Conservation (phyloP, 352 stramenopile genomes). For the Lagenidium sp. region DNA sequence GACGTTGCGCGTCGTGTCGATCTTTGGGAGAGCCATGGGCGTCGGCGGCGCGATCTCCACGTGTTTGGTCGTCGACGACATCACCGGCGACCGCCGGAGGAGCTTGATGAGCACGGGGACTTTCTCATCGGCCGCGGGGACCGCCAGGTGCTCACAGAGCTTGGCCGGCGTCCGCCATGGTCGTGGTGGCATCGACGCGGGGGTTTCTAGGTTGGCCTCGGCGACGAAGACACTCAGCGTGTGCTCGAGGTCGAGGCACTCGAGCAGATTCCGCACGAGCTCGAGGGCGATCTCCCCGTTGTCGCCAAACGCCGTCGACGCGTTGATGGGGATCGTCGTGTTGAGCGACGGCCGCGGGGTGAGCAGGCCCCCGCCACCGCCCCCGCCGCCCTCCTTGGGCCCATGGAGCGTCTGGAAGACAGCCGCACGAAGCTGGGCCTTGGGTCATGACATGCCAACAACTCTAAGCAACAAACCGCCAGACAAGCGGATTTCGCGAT, state of each 20-base stretch:
- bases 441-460: no score
- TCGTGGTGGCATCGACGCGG: neutral
- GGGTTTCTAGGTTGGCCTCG: constrained; percentile 20
- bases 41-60: no score
- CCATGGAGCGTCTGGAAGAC: constrained; percentile 77
- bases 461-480: no score
- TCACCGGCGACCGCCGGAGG: constrained; percentile 1
- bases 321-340: constrained; percentile 2
- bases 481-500: no score
- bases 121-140: neutral
- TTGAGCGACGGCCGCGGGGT: constrained; percentile 3
- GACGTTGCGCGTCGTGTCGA: neutral
- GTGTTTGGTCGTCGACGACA: neutral
- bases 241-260: constrained; percentile 51
- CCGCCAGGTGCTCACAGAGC: constrained; percentile 8
- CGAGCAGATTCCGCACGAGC: constrained; percentile 46
- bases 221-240: constrained; percentile 36
- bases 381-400: no score
- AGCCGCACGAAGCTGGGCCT: constrained; percentile 62
- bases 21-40: no score
- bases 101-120: constrained; percentile 21
- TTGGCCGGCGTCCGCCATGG: constrained; percentile 4
- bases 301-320: constrained; percentile 15
- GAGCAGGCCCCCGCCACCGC: neutral
- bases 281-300: constrained; percentile 29